Evolutionary conservation across 2,329 filamentous ascomycete species (phyloP).

Genomic region (Chalara sp.): DNA sequence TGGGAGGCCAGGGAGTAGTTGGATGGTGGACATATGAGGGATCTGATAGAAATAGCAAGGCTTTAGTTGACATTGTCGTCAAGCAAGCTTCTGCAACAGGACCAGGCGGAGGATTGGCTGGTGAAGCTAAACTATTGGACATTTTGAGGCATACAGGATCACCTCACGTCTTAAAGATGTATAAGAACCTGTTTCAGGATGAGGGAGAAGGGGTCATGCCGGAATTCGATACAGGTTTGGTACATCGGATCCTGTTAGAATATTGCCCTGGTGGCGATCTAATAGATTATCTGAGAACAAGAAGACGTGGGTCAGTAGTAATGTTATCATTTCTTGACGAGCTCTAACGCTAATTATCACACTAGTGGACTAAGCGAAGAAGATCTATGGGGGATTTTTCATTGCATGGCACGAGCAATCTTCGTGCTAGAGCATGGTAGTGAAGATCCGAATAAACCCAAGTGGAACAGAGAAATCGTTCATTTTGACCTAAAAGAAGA

Average conservation of each 20-base stretch:
- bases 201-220: background rate
- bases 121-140: background rate
- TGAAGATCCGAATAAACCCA: background rate
- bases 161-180: constrained; percentile 1
- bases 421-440: constrained; percentile 1
- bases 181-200: constrained; percentile 3
- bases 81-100: constrained; percentile 5
- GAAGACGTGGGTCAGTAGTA: background rate
- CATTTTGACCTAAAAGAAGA: constrained; percentile 10
- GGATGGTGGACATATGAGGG: constrained; percentile 11
- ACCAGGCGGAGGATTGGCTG: background rate
- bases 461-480: constrained; percentile 6
- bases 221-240: background rate
- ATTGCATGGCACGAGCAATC: constrained; percentile 5
- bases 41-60: background rate
- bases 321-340: background rate
- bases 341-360: background rate
- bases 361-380: background rate
- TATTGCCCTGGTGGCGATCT: constrained; percentile 6
- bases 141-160: background rate
- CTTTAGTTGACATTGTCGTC: constrained; percentile 8
- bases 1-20: constrained; percentile 8
- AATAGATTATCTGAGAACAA: background rate
- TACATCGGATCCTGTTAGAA: constrained; percentile 10
- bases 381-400: constrained; percentile 3